phyloP scores from a whole-genome alignment of 2,329 filamentous ascomycete species.

The Hyphodiscus sp. region DNA sequence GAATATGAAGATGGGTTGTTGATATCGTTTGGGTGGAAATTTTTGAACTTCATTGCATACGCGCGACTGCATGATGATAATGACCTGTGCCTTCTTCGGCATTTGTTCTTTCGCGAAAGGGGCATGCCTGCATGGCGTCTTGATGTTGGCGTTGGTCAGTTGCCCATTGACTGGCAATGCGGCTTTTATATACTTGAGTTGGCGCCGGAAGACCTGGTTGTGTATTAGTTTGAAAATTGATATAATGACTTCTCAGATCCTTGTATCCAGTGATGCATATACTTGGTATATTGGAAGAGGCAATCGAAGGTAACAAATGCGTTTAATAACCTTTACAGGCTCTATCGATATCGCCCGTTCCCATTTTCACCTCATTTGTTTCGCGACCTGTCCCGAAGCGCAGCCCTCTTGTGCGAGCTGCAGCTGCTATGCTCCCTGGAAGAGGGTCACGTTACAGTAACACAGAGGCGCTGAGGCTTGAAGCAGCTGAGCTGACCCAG shows the following conservation, averaged over 20 bases:
- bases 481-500: too few relatives aligned
- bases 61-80: conserved; percentile 16
- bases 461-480: too few relatives aligned
- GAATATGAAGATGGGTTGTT: conserved; percentile 3
- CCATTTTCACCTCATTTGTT: too few relatives aligned
- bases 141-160: conserved; percentile 6
- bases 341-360: too few relatives aligned
- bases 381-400: too few relatives aligned
- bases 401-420: too few relatives aligned
- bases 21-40: conserved; percentile 4
- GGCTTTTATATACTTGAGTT: background rate
- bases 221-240: background rate
- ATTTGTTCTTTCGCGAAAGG: background rate
- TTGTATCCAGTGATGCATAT: background rate
- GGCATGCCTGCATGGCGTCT: conserved; percentile 4
- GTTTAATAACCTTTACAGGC: too few relatives aligned
- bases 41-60: conserved; percentile 11
- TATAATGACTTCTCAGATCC: background rate
- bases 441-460: too few relatives aligned
- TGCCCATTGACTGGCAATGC: background rate
- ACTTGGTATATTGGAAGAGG: too few relatives aligned
- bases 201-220: background rate
- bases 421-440: too few relatives aligned
- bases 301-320: too few relatives aligned
- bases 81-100: conserved; percentile 10